Conservation (phyloP, 2,329 filamentous ascomycete species). For the Sporothrix sp. region DNA sequence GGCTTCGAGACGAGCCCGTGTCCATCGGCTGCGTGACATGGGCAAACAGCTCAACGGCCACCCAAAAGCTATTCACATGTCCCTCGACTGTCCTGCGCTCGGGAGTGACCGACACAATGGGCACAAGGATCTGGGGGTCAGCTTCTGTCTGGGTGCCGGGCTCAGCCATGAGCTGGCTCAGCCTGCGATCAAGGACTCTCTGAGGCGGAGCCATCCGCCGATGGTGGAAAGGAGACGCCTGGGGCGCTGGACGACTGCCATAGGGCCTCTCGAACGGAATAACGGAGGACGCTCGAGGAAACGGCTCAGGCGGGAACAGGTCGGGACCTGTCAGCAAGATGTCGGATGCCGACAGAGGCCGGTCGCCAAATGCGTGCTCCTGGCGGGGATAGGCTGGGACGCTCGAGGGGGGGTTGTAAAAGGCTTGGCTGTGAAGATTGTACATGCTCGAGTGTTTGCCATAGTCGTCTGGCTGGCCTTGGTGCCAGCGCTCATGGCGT, state of each 20-base stretch:
- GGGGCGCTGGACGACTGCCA: neutral
- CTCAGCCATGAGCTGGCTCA: neutral
- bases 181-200: neutral
- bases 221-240: neutral
- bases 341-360: neutral
- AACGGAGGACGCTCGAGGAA: slow-evolving; percentile 6
- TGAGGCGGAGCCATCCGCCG: neutral
- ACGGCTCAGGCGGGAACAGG: neutral
- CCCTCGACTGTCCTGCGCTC: slow-evolving; percentile 13
- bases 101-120: slow-evolving; percentile 17
- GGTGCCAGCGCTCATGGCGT: no score
- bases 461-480: neutral
- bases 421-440: neutral
- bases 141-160: neutral
- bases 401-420: neutral
- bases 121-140: slow-evolving; percentile 15
- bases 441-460: neutral
- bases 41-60: slow-evolving; percentile 38
- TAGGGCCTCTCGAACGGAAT: slow-evolving; percentile 3
- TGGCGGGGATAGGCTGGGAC: neutral
- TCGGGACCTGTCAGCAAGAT: neutral
- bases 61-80: slow-evolving; percentile 22
- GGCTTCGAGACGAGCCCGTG: neutral
- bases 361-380: neutral
- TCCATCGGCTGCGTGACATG: slow-evolving; percentile 22